A percentile compares a stretch with the other conserved stretches of the same genome.
Conservation (phyloP, 371 early-diverging fungal genomes). For the Batkoa obscura region DNA sequence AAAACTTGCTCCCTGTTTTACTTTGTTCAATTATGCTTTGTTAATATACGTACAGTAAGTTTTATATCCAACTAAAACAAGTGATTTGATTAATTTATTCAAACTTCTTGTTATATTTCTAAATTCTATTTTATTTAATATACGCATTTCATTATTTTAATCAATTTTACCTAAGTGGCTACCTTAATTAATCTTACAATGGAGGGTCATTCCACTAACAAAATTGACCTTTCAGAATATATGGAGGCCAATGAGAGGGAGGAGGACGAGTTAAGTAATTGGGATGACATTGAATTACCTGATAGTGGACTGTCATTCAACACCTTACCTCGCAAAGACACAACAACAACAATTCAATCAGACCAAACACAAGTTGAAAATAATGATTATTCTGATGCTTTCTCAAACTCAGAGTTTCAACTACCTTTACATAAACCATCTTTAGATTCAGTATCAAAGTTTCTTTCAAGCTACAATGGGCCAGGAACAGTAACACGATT, state of each 20-base stretch:
- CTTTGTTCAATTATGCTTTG: too few species aligned
- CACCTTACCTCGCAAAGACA: background rate
- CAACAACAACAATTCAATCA: background rate
- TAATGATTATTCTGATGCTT: background rate
- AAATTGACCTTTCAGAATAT: background rate
- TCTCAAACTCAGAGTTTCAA: background rate
- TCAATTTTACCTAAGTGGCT: too few species aligned
- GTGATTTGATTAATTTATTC: too few species aligned
- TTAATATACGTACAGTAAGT: too few species aligned
- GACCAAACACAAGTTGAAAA: background rate
- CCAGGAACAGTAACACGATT: slow-evolving; percentile 2
- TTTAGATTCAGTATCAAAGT: background rate
- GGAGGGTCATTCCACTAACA: too few species aligned
- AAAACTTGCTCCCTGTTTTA: too few species aligned
- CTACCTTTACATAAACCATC: background rate
- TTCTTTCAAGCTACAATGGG: slow-evolving; percentile 1
- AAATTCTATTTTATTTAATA: too few species aligned
- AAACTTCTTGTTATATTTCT: too few species aligned
- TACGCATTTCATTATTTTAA: too few species aligned
- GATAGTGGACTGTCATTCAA: background rate
- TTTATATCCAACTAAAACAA: too few species aligned
- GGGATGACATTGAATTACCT: background rate
- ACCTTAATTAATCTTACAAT: too few species aligned
- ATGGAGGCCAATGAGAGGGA: background rate
- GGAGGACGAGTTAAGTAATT: background rate